Percentiles rank a stretch among this genome's conserved stretches.
Conservation (phyloP, 129 eudicot species). For the Helianthus annuus region DNA sequence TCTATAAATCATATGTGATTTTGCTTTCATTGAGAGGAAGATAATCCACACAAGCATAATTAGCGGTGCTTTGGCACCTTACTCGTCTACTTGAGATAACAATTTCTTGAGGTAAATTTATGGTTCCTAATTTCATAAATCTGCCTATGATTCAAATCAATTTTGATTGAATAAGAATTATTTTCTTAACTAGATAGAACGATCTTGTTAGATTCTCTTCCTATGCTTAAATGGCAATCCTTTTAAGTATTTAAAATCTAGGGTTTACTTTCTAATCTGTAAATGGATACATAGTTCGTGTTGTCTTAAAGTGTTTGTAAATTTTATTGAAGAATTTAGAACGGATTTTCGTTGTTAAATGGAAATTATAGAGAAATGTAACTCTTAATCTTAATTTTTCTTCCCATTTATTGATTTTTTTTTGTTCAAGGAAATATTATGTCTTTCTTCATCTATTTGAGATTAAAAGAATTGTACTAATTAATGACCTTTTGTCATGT, state of each 20-base stretch:
- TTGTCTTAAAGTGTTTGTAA: slow-evolving; percentile 8
- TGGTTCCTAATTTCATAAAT: slow-evolving; percentile 20
- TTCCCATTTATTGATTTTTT: not conserved
- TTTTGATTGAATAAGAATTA: not conserved
- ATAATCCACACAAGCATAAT: not conserved
- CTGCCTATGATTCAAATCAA: not conserved
- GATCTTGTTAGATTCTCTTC: not conserved
- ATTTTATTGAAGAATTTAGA: slow-evolving; percentile 4
- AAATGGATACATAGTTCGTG: slow-evolving; percentile 1
- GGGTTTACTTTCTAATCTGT: not conserved
- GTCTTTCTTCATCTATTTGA: slow-evolving; percentile 18
- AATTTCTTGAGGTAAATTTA: slow-evolving; percentile 29
- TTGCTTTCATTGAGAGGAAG: slow-evolving; percentile 5
- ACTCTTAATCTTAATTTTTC: not conserved
- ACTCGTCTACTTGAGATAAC: slow-evolving; percentile 15
- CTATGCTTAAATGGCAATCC: slow-evolving; percentile 22
- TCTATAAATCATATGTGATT: slow-evolving; percentile 7
- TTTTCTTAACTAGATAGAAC: slow-evolving; percentile 21
- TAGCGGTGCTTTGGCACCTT: slow-evolving; percentile 15
- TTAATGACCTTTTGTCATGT: slow-evolving; percentile 7
- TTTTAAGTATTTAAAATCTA: not conserved
- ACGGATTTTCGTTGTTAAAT: slow-evolving; percentile 14
- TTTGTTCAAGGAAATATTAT: not conserved
- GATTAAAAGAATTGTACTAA: slow-evolving; percentile 10
- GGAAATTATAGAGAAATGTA: slow-evolving; percentile 10